Conservation (phyloP, 768 basidiomycete species). For the Boletus sensibilis region DNA sequence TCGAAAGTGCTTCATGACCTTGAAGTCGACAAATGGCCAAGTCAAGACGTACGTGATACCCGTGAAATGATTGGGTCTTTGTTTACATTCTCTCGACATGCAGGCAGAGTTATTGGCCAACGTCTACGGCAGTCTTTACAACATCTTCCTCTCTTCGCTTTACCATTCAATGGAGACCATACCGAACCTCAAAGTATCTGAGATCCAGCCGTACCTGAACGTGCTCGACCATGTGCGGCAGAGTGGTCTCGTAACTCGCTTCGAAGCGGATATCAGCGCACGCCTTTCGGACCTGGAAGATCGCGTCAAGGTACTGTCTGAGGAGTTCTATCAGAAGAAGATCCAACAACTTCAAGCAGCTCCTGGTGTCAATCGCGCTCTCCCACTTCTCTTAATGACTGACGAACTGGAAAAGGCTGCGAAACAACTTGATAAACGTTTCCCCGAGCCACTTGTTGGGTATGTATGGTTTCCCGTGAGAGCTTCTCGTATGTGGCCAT, state of each 20-base stretch:
- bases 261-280: slow-evolving; percentile 68
- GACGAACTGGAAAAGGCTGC: slow-evolving; percentile 87
- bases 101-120: slow-evolving; percentile 69
- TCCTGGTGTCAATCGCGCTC: slow-evolving; percentile 77
- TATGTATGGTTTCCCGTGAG: slow-evolving; percentile 34
- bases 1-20: slow-evolving; percentile 68
- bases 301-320: slow-evolving; percentile 57
- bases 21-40: slow-evolving; percentile 74
- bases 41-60: slow-evolving; percentile 66
- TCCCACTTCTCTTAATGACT: slow-evolving; percentile 80
- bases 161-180: slow-evolving; percentile 82
- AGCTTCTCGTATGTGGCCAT: neutral
- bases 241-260: slow-evolving; percentile 68
- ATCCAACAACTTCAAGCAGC: slow-evolving; percentile 61
- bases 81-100: slow-evolving; percentile 2
- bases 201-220: slow-evolving; percentile 60
- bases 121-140: slow-evolving; percentile 75
- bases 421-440: slow-evolving; percentile 83
- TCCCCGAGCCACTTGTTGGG: slow-evolving; percentile 81
- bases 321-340: slow-evolving; percentile 60
- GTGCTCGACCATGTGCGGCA: slow-evolving; percentile 72
- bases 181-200: slow-evolving; percentile 69
- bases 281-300: slow-evolving; percentile 69
- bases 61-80: neutral
- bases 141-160: slow-evolving; percentile 78